phyloP scores from a whole-genome alignment of 2,329 filamentous ascomycete species.

The Ophiostoma piceae region DNA sequence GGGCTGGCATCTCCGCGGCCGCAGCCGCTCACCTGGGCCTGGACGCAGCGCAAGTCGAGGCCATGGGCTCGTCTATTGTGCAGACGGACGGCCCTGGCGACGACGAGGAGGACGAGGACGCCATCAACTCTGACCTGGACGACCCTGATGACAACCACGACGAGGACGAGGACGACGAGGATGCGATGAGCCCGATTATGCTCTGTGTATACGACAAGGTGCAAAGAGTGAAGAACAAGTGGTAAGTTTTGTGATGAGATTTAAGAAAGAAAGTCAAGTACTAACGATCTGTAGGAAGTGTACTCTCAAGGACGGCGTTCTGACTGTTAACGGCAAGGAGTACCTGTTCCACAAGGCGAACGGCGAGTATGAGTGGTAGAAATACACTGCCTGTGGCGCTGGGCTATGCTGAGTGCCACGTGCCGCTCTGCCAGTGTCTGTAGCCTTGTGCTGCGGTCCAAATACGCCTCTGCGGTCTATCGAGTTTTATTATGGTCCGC shows the following conservation, averaged over 20 bases:
- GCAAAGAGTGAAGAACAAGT: slow-evolving; percentile 98
- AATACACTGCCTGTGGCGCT: background rate
- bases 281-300: slow-evolving; percentile 66
- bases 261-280: background rate
- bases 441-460: too few relatives aligned
- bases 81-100: slow-evolving; percentile 45
- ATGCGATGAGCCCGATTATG: slow-evolving; percentile 83
- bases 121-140: slow-evolving; percentile 97
- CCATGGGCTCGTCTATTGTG: slow-evolving; percentile 30
- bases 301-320: slow-evolving; percentile 90
- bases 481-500: background rate
- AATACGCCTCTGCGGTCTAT: background rate
- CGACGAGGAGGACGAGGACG: slow-evolving; percentile 75
- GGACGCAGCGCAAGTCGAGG: slow-evolving; percentile 51
- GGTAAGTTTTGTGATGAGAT: slow-evolving; percentile 45
- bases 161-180: slow-evolving; percentile 83
- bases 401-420: background rate
- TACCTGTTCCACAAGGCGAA: slow-evolving; percentile 97
- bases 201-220: slow-evolving; percentile 99
- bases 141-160: slow-evolving; percentile 82
- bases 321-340: slow-evolving; percentile 90
- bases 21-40: background rate
- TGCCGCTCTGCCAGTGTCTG: background rate
- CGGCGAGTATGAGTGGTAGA: slow-evolving; percentile 97
- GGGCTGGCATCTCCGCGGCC: background rate